Conservation (phyloP, 2,329 filamentous ascomycete species). For the Simplicillium aogashimaense region DNA sequence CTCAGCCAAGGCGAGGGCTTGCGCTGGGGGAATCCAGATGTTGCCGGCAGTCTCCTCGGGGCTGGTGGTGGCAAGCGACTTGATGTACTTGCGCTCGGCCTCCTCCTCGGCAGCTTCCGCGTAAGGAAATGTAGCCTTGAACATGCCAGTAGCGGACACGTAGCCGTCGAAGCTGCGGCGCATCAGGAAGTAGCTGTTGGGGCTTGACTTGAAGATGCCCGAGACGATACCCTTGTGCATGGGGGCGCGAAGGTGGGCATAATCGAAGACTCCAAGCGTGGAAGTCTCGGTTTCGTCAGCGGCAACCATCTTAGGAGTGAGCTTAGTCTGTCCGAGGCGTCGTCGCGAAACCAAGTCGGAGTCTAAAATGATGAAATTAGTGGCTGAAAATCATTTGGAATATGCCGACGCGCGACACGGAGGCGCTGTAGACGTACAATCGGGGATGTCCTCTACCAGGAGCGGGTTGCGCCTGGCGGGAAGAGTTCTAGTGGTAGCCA, state of each 20-base stretch:
- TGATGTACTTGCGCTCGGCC: conserved; percentile 72
- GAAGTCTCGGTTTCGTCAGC: conserved; percentile 64
- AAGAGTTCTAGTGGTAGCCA: conserved; percentile 26
- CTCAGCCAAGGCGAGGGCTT: conserved; percentile 72
- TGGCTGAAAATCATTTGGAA: conserved; percentile 4
- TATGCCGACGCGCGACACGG: not conserved
- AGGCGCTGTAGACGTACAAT: conserved; percentile 7
- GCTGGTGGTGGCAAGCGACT: conserved; percentile 70
- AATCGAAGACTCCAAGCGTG: conserved; percentile 80
- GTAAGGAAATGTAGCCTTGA: conserved; percentile 81
- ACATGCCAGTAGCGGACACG: conserved; percentile 83
- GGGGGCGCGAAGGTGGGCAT: conserved; percentile 87
- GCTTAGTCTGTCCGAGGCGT: conserved; percentile 84
- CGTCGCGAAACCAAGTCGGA: conserved; percentile 70
- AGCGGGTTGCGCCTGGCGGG: conserved; percentile 52
- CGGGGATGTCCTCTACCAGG: conserved; percentile 49
- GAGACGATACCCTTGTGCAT: conserved; percentile 85
- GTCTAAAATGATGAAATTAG: conserved; percentile 34
- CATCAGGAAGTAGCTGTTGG: conserved; percentile 96
- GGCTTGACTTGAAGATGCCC: conserved; percentile 83
- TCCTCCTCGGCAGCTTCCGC: conserved; percentile 64
- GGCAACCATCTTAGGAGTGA: conserved; percentile 71
- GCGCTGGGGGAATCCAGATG: conserved; percentile 81
- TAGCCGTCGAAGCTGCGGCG: conserved; percentile 77
- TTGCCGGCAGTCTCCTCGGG: conserved; percentile 91